Evolutionary conservation across 306 rosid genomes (phyloP).

Genomic region (Vicia faba): DNA sequence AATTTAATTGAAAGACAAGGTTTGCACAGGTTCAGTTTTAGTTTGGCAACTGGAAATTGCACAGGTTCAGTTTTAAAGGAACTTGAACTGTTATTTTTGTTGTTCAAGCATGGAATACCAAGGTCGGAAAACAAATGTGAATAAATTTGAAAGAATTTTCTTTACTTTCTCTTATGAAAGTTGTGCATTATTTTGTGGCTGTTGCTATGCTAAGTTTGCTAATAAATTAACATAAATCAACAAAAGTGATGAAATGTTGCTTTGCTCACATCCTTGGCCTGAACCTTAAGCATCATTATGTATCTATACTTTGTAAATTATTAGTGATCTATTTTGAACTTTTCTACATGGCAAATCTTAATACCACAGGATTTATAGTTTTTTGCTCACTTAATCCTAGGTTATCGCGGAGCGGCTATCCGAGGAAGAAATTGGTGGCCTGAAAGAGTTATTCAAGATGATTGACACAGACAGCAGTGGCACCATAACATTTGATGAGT

Average conservation of each 20-base stretch:
- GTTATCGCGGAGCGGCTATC: too few relatives aligned
- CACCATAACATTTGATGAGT: too few relatives aligned
- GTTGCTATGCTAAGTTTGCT: not conserved
- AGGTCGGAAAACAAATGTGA: too few relatives aligned
- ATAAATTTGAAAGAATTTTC: not conserved
- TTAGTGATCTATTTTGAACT: not conserved
- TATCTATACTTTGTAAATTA: not conserved
- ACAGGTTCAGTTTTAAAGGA: too few relatives aligned
- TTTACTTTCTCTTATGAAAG: not conserved
- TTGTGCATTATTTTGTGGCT: not conserved
- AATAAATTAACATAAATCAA: conserved; percentile 1
- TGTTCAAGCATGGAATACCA: too few relatives aligned
- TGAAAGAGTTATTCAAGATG: too few relatives aligned
- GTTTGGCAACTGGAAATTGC: too few relatives aligned
- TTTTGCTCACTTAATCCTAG: conserved; percentile 17
- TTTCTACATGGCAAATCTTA: conserved; percentile 19
- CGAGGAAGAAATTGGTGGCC: too few relatives aligned
- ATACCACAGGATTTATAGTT: conserved; percentile 21
- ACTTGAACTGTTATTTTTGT: too few relatives aligned
- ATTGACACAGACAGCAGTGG: too few relatives aligned
- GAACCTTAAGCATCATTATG: conserved; percentile 18
- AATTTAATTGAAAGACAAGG: too few relatives aligned
- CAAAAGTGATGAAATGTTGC: not conserved
- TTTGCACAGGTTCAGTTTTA: too few relatives aligned
- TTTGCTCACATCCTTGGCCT: not conserved